Evolutionary conservation across 2,329 filamentous ascomycete genomes (phyloP).

Genomic region (Neonectria faginata): DNA sequence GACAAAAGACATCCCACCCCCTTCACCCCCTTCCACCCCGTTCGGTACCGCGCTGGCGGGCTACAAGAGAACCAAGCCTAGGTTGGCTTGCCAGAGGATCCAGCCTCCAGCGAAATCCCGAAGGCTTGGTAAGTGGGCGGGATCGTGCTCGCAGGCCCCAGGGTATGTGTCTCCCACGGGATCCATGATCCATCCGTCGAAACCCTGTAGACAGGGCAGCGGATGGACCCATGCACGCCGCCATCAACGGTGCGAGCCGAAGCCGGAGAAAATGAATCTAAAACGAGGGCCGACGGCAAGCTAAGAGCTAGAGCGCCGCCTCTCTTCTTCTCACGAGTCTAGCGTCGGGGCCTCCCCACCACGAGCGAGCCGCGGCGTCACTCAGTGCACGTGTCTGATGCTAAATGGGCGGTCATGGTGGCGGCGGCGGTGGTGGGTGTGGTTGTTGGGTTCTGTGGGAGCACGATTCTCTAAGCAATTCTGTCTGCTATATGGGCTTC

Average conservation of each 20-base stretch:
- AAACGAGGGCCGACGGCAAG: slow-evolving; percentile 47
- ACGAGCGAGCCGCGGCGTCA: slow-evolving; percentile 32
- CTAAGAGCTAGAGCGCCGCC: slow-evolving; percentile 35
- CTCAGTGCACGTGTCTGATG: slow-evolving; percentile 51
- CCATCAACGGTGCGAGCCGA: slow-evolving; percentile 54
- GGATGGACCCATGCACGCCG: slow-evolving; percentile 47
- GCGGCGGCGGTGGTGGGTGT: background rate
- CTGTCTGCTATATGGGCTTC: background rate
- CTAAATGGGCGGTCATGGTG: slow-evolving; percentile 47
- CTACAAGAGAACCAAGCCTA: slow-evolving; percentile 25
- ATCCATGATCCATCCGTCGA: slow-evolving; percentile 3
- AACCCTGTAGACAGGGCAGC: slow-evolving; percentile 20
- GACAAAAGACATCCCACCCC: slow-evolving; percentile 9
- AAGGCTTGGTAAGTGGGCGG: slow-evolving; percentile 47
- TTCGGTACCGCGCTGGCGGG: slow-evolving; percentile 35
- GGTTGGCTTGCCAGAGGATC: slow-evolving; percentile 32
- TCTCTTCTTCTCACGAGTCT: slow-evolving; percentile 39
- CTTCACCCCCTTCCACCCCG: slow-evolving; percentile 21
- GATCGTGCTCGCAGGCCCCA: slow-evolving; percentile 36
- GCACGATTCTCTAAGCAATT: background rate
- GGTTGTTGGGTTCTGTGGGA: slow-evolving; percentile 1
- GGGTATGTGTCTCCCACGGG: slow-evolving; percentile 13
- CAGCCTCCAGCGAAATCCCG: slow-evolving; percentile 37
- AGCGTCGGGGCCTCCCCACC: slow-evolving; percentile 38
- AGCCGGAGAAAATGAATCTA: slow-evolving; percentile 51